Base-by-base conservation (phyloP, 257 asterid genomes). In the Przewalskia tangutica region DNA sequence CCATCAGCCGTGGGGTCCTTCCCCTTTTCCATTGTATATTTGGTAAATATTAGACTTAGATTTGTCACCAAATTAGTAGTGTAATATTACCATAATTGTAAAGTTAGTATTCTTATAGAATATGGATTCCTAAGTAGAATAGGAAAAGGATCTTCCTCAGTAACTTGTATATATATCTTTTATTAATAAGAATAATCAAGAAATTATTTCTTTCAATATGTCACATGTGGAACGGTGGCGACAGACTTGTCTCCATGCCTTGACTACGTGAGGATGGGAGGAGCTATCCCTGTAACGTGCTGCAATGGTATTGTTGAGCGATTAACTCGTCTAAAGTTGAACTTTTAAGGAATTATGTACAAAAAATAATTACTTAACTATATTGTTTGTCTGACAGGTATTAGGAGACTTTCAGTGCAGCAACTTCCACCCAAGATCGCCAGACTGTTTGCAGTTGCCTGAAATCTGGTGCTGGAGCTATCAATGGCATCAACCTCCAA, bases 381-480 rank as follows among this genome's bases (percentile, higher is more conserved):
- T 23, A 9, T 62, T 62, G 10, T 23, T 3, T 11, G 16, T 62
- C n/a, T 51, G 12, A 27, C 1, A 17, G 91, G 91, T 34, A 80
- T 88, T 8, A 81, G 51, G 83, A n/a, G 83, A 3, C 85, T 8
- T 83, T 71, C 84, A 77, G 34, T 66, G 59, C 78, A 48, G 91
- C 89, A 17, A 16, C 1, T n/a, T 46, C 85, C 70, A 50, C 90
- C 40, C 77, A 84, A 4, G 93, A 88, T 84, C 95, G 94, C 58
- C 91, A 83, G 84, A 51, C 89, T 3, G 90, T 86, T 13, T 91
- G 97, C 88, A 6, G 7, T 5, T 92, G 97, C 89, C 16, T 92
- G 83, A 91, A 91, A 67, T 38, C 85, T 2, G 85, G 87, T 1
- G 89, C 92, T 63, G 42, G 56, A 8, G 53, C 87, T n/a, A 83